phyloP scores from a whole-genome alignment of 2,329 filamentous ascomycete species.

The Ceratocystiopsis brevicomis region DNA sequence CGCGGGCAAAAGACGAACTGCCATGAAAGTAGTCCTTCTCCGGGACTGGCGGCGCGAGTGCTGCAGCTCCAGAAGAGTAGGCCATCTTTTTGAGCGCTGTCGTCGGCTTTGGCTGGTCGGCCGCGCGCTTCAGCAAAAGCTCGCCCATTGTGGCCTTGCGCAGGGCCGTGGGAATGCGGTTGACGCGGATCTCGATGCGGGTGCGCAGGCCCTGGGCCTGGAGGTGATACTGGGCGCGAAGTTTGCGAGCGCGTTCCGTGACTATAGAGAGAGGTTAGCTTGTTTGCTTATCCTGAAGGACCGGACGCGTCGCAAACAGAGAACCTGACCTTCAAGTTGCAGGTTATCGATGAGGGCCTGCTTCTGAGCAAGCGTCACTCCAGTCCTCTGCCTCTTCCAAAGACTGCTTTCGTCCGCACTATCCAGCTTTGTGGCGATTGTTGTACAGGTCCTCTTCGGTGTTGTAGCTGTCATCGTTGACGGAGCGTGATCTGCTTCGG shows the following conservation, averaged over 20 bases:
- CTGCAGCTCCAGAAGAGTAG: constrained; percentile 5
- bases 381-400: constrained; percentile 39
- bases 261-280: constrained; percentile 31
- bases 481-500: constrained; percentile 11
- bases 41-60: constrained; percentile 24
- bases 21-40: constrained; percentile 23
- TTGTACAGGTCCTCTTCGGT: constrained; percentile 2
- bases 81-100: constrained; percentile 10
- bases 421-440: constrained; percentile 16
- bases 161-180: constrained; percentile 66
- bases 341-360: constrained; percentile 77
- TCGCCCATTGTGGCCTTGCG: constrained; percentile 71
- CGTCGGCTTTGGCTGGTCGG: constrained; percentile 23
- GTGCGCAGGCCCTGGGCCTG: constrained; percentile 72
- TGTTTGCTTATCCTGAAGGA: neutral
- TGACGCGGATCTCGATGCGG: constrained; percentile 81
- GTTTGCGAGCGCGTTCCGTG: constrained; percentile 67
- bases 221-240: constrained; percentile 74
- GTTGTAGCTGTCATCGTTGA: constrained; percentile 2
- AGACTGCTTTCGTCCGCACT: constrained; percentile 31
- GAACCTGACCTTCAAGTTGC: constrained; percentile 54
- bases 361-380: constrained; percentile 54
- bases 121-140: constrained; percentile 34
- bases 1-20: neutral
- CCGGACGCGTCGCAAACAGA: neutral